Evolutionary conservation across 140 eudicot genomes (phyloP).

Genomic region (Anethum foeniculum): DNA sequence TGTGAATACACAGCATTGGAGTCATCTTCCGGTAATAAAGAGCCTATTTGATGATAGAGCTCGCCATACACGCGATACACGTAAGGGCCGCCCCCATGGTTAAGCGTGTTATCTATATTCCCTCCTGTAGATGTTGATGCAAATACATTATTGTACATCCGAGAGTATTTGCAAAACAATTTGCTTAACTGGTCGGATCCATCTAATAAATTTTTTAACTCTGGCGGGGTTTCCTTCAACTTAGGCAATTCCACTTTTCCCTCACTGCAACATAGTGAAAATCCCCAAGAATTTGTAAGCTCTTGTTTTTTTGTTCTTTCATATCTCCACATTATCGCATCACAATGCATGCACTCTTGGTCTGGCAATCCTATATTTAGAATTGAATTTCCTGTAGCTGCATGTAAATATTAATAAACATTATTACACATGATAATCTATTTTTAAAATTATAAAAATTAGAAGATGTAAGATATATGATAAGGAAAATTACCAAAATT

Average conservation of each 20-base stretch:
- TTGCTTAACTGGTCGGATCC: not conserved
- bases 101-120: not conserved
- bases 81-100: too few species aligned
- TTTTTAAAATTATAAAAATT: too few species aligned
- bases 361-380: not conserved
- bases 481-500: not conserved
- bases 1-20: too few species aligned
- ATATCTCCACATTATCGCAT: not conserved
- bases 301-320: not conserved
- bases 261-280: not conserved
- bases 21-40: too few species aligned
- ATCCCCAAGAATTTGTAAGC: not conserved
- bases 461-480: too few species aligned
- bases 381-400: not conserved
- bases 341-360: not conserved
- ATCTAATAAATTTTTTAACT: not conserved
- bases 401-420: too few species aligned
- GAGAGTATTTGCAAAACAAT: not conserved
- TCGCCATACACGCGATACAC: too few species aligned
- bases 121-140: not conserved
- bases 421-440: not conserved
- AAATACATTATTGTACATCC: not conserved
- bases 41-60: too few species aligned
- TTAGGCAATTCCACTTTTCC: not conserved
- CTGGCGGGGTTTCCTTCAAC: not conserved